Evolutionary conservation across 225 moss, liverwort and hornwort species (phyloP), one percentile per base, ranked within the genome.

Genomic region (Asterella californica): DNA sequence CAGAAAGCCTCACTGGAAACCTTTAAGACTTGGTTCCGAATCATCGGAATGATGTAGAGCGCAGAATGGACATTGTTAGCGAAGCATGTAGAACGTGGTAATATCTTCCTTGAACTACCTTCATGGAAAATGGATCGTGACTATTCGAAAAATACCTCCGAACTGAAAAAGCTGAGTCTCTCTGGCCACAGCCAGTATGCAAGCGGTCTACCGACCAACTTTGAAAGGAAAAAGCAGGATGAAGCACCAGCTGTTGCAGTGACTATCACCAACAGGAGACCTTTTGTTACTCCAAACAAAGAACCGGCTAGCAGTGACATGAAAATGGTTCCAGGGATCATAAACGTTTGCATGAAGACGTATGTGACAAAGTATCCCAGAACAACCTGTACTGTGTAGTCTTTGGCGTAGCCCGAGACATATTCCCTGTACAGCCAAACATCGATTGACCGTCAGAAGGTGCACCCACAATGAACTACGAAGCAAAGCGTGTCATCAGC

Each of bases 261-360:
- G 60, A 85, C 88, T 76, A 97, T 82, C 82, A 97, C 96, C 90
- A 97, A 76, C 76, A 86, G 61, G 81, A 94, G 89, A 55, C 94
- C 96, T 78, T 88, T 82, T 38, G 85, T 52, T 65, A 87, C 85
- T 80, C 96, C 96, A 84, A 94, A 97, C 72, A 97, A 84, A 63
- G 96, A 87, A 50, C 96, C 96, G 49, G 93, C 94, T 73, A 94
- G 83, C 30, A 97, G 82, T 52, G 96, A 94, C 92, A 97, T 91
- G 72, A 94, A 89, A 75, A 94, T 90, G 69, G 96, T 97, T 73
- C 96, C 96, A 9, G 96, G 96, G 78, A 97, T 92, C 96, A 97
- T 97, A 81, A 97, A 97, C 54, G 96, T 97, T 83, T 97, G 96
- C 96, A 97, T 97, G 69, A 94, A 97, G 72, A 97, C 87, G 79